phyloP scores from a whole-genome alignment of 257 asterid genomes.

The Capsicum rhomboideum region DNA sequence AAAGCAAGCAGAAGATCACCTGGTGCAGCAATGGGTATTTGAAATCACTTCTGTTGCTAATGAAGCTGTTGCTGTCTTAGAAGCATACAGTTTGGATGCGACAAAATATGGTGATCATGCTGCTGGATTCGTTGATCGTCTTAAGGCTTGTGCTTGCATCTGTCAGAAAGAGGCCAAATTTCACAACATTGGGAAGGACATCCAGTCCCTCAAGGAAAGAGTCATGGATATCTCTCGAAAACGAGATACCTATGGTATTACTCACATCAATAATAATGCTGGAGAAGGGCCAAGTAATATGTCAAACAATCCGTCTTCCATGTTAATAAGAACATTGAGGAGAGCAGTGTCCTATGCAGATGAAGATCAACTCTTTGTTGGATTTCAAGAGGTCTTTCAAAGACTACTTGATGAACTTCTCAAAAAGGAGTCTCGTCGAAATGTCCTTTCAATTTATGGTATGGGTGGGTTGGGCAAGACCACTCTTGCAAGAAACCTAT shows the following conservation, averaged over 20 bases:
- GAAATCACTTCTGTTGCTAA: not conserved
- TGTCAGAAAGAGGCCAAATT: not conserved
- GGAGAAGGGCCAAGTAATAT: not conserved
- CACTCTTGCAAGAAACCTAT: not conserved
- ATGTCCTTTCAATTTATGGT: not conserved
- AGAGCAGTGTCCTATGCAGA: not conserved
- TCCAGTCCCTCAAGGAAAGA: slow-evolving; percentile 3
- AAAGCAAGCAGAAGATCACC: not conserved
- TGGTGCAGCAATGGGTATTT: not conserved
- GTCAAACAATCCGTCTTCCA: not conserved
- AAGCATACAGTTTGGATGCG: not conserved
- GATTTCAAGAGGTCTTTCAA: not conserved
- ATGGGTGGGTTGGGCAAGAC: not conserved
- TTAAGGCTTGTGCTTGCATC: not conserved
- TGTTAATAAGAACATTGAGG: not conserved
- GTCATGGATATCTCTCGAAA: not conserved
- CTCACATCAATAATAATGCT: not conserved
- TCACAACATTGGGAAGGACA: not conserved
- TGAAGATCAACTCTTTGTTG: not conserved
- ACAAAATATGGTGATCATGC: not conserved
- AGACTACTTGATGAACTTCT: not conserved
- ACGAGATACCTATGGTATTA: not conserved
- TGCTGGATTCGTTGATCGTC: not conserved
- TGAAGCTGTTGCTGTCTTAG: slow-evolving; percentile 2
- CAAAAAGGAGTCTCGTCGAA: not conserved